phyloP scores from a whole-genome alignment of 176 grass and related monocot genomes.

The Avena atlantica region DNA sequence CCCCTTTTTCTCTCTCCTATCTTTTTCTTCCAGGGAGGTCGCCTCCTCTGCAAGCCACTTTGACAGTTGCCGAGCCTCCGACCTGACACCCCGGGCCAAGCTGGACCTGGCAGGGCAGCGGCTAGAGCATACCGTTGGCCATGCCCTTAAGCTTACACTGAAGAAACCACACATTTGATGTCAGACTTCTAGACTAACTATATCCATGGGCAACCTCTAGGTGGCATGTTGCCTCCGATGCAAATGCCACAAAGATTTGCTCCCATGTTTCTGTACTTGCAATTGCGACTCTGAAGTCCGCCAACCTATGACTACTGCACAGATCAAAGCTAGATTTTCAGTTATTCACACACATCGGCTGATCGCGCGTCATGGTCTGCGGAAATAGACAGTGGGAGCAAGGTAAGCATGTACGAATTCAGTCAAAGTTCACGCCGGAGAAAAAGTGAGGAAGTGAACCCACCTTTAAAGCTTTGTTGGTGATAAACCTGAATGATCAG shows the following conservation, averaged over 20 bases:
- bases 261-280: neutral
- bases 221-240: neutral
- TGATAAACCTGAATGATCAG: constrained; percentile 50
- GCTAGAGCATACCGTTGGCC: too few species aligned
- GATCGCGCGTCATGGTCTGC: constrained; percentile 4
- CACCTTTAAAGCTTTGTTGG: neutral
- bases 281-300: neutral
- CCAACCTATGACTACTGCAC: neutral
- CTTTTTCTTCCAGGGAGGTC: too few species aligned
- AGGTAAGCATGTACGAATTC: neutral
- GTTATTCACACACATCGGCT: constrained; percentile 11
- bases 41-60: too few species aligned
- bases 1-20: too few species aligned
- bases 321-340: neutral
- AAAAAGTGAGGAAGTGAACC: neutral
- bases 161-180: neutral
- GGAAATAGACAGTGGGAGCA: neutral
- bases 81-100: too few species aligned
- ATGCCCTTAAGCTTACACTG: neutral
- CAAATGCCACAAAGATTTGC: neutral
- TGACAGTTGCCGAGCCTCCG: too few species aligned
- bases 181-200: constrained; percentile 38
- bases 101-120: too few species aligned
- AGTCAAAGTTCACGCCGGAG: neutral
- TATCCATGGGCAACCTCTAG: neutral